Conservation (phyloP, 179 eudicot genomes). For the Silene coronaria region DNA sequence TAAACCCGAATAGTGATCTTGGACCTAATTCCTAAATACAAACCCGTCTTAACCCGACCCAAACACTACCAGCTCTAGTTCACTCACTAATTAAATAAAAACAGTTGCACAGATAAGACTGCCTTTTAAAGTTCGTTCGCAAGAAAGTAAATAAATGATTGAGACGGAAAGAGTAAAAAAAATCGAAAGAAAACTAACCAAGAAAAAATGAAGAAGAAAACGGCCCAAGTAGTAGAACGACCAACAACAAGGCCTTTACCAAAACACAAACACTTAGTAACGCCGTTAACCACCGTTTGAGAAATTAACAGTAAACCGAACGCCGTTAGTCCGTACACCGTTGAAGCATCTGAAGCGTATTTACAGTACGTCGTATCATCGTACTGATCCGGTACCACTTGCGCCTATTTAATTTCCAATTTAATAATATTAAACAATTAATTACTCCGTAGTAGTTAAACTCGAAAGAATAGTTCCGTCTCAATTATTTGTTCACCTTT, state of each 20-base stretch:
- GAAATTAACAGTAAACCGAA: slow-evolving; percentile 71
- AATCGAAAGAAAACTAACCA: slow-evolving; percentile 53
- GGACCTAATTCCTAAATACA: background rate
- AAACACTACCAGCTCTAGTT: background rate
- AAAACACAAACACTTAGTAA: slow-evolving; percentile 86
- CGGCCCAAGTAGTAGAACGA: slow-evolving; percentile 47
- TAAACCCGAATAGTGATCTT: too few species aligned
- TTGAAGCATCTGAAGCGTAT: slow-evolving; percentile 81
- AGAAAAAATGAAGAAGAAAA: slow-evolving; percentile 78
- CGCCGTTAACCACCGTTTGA: slow-evolving; percentile 68
- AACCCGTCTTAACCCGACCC: background rate
- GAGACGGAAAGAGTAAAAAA: background rate
- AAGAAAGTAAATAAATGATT: background rate
- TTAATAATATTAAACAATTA: background rate
- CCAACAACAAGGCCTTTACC: slow-evolving; percentile 74
- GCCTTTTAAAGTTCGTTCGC: too few species aligned
- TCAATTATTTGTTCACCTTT: too few species aligned
- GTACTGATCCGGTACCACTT: slow-evolving; percentile 70
- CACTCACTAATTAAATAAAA: too few species aligned
- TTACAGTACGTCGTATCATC: slow-evolving; percentile 70
- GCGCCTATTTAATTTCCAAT: slow-evolving; percentile 37
- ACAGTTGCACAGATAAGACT: background rate
- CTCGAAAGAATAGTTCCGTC: background rate
- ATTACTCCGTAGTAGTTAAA: background rate
- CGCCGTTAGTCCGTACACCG: slow-evolving; percentile 79